Conservation (phyloP, 1,139 yeast genomes). For the Taphrina betulina region DNA sequence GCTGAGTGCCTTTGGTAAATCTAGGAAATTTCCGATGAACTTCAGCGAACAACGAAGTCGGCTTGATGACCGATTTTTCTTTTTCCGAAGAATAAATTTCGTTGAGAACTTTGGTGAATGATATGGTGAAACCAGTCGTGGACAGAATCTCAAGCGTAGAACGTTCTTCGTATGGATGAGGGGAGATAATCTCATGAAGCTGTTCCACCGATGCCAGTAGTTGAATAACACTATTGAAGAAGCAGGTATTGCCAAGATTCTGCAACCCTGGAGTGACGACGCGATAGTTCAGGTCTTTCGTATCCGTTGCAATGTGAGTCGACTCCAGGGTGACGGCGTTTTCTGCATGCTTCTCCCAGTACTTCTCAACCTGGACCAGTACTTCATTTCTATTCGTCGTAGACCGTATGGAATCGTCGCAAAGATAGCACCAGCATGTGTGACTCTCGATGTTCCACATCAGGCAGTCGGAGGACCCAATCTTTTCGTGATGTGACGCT, state of each 20-base stretch:
- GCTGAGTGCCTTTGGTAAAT: slow-evolving; percentile 32
- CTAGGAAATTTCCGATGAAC: slow-evolving; percentile 29
- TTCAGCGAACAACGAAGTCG: slow-evolving; percentile 29
- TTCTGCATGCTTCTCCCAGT: slow-evolving; percentile 31
- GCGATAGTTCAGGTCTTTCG: slow-evolving; percentile 7
- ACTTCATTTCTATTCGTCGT: slow-evolving; percentile 23
- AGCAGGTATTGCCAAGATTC: slow-evolving; percentile 37
- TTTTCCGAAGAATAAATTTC: slow-evolving; percentile 26
- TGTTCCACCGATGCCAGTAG: slow-evolving; percentile 29
- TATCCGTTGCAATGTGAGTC: background rate
- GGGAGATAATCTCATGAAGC: slow-evolving; percentile 34
- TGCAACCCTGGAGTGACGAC: slow-evolving; percentile 34
- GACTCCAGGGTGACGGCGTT: background rate
- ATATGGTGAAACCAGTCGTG: slow-evolving; percentile 22
- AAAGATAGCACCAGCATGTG: slow-evolving; percentile 30
- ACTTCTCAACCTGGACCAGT: slow-evolving; percentile 23
- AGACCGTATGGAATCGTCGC: slow-evolving; percentile 21
- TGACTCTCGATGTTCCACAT: slow-evolving; percentile 29
- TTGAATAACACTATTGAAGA: slow-evolving; percentile 36
- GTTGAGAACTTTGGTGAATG: slow-evolving; percentile 32
- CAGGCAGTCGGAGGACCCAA: slow-evolving; percentile 22
- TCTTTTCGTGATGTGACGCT: slow-evolving; percentile 21
- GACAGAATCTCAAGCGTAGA: slow-evolving; percentile 21
- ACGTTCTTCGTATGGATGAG: slow-evolving; percentile 20
- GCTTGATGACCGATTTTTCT: slow-evolving; percentile 29